Evolutionary conservation across 2,329 filamentous ascomycete species (phyloP).

Genomic region (Calonectria naviculata): DNA sequence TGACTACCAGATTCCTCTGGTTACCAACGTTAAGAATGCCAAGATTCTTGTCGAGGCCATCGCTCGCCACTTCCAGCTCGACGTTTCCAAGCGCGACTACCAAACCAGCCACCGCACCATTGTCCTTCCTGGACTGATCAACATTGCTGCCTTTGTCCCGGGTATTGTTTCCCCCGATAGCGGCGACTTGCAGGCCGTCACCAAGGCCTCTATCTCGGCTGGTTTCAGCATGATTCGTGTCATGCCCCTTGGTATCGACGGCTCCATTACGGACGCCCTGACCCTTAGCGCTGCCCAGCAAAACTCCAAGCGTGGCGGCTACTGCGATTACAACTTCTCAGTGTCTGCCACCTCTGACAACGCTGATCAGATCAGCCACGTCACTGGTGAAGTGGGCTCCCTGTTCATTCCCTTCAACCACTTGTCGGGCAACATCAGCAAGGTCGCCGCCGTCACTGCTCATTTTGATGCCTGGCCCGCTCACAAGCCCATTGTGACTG

Average conservation of each 20-base stretch:
- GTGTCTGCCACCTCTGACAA: slow-evolving; percentile 80
- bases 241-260: slow-evolving; percentile 80
- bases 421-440: slow-evolving; percentile 84
- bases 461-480: slow-evolving; percentile 84
- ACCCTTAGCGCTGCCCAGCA: slow-evolving; percentile 78
- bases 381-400: slow-evolving; percentile 80
- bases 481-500: slow-evolving; percentile 84
- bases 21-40: slow-evolving; percentile 99
- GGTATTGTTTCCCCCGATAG: slow-evolving; percentile 74
- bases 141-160: slow-evolving; percentile 83
- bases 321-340: slow-evolving; percentile 85
- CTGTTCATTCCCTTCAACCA: slow-evolving; percentile 88
- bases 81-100: slow-evolving; percentile 86
- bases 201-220: slow-evolving; percentile 77
- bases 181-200: slow-evolving; percentile 75
- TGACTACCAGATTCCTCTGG: slow-evolving; percentile 94
- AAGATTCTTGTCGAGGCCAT: slow-evolving; percentile 97
- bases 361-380: slow-evolving; percentile 77
- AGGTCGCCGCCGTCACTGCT: slow-evolving; percentile 81
- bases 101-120: slow-evolving; percentile 88
- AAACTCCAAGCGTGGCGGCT: slow-evolving; percentile 74
- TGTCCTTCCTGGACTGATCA: slow-evolving; percentile 79
- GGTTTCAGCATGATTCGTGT: slow-evolving; percentile 86
- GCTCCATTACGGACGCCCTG: slow-evolving; percentile 77
- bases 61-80: slow-evolving; percentile 86